Evolutionary conservation across 1,284 basidiomycete genomes (phyloP).

Genomic region (Ceratobasidium sp.): DNA sequence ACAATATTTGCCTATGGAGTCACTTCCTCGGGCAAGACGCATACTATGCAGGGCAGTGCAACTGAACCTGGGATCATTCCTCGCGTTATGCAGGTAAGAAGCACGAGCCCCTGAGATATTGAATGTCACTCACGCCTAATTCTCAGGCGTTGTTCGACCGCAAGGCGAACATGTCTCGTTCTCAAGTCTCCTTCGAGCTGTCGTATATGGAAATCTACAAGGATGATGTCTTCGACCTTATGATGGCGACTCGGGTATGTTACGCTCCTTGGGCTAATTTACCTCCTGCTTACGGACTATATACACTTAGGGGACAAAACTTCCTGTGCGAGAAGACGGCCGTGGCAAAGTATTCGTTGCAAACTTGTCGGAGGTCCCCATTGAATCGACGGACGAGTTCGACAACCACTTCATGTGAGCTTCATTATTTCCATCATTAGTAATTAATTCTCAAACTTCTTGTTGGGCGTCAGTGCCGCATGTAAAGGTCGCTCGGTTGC

Average conservation of each 20-base stretch:
- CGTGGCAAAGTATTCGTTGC: slow-evolving; percentile 83
- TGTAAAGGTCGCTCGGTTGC: slow-evolving; percentile 79
- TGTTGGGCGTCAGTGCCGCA: slow-evolving; percentile 10
- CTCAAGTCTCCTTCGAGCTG: slow-evolving; percentile 61
- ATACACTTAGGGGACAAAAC: slow-evolving; percentile 73
- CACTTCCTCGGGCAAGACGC: slow-evolving; percentile 84
- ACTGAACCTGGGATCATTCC: slow-evolving; percentile 82
- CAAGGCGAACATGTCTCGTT: slow-evolving; percentile 41
- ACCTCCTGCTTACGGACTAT: slow-evolving; percentile 43
- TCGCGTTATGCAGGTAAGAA: slow-evolving; percentile 73
- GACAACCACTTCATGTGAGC: slow-evolving; percentile 44
- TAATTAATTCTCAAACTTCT: background rate
- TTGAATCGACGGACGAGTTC: slow-evolving; percentile 42
- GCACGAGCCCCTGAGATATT: background rate
- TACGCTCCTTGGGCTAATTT: background rate
- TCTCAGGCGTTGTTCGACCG: slow-evolving; percentile 54
- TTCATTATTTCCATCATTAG: background rate
- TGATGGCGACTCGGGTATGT: slow-evolving; percentile 74
- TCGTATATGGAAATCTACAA: slow-evolving; percentile 91
- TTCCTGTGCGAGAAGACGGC: slow-evolving; percentile 82
- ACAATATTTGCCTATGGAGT: slow-evolving; percentile 87
- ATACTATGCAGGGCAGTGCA: slow-evolving; percentile 86
- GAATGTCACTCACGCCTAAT: slow-evolving; percentile 32
- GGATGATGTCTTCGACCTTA: slow-evolving; percentile 86
- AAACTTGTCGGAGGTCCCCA: slow-evolving; percentile 66